A percentile compares a stretch with the other conserved stretches of the same genome.
phyloP scores from a whole-genome alignment of 148 eudicot species.

The Chenopodium berlandieri region DNA sequence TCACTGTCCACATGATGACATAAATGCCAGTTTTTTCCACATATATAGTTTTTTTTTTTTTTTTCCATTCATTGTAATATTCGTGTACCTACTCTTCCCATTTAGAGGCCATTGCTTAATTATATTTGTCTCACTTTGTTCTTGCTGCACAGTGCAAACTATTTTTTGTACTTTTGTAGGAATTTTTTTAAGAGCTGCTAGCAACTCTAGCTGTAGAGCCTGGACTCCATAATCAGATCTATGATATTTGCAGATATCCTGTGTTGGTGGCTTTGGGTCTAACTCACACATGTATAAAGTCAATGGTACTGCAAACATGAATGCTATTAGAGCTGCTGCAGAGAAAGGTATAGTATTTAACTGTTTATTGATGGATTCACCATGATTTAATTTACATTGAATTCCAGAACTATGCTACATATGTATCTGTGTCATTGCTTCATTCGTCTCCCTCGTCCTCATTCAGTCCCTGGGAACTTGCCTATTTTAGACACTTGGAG shows the following conservation, averaged over 20 bases:
- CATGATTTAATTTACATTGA: background rate
- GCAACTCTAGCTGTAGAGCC: background rate
- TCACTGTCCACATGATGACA: background rate
- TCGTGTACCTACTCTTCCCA: background rate
- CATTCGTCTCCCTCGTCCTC: background rate
- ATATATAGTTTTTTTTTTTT: background rate
- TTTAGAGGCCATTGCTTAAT: background rate
- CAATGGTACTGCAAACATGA: constrained; percentile 96
- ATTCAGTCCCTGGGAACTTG: background rate
- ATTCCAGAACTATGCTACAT: background rate
- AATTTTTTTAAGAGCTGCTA: background rate
- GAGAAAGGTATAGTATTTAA: constrained; percentile 56
- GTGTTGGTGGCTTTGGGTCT: constrained; percentile 98
- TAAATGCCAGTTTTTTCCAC: background rate
- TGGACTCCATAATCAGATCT: constrained; percentile 3
- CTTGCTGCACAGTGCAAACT: background rate
- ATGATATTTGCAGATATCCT: constrained; percentile 63
- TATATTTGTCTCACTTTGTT: background rate
- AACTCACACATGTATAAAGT: constrained; percentile 85
- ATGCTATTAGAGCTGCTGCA: constrained; percentile 89
- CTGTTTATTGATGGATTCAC: background rate
- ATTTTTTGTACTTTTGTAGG: background rate
- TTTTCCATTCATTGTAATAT: background rate
- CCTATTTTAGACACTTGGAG: background rate
- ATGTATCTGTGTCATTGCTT: background rate